Base-by-base conservation (phyloP, 129 eudicot genomes). In the Calendula officinalis region DNA sequence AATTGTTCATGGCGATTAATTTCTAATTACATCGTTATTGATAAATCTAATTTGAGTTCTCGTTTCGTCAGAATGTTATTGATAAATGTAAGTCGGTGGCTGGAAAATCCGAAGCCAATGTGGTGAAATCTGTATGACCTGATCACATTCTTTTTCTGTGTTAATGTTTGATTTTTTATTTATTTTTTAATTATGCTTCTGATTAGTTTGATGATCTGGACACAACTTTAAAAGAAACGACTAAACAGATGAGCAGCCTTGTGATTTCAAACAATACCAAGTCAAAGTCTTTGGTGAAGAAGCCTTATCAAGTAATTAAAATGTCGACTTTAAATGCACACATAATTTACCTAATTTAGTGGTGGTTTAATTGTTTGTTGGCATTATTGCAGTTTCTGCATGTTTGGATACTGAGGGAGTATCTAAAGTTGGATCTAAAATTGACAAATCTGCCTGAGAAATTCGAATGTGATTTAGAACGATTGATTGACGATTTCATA, bases 321-420 rank as follows among this genome's bases (percentile, higher is more conserved):
- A 2, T 34, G 38, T 62, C 14, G 14, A 49, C 11, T 17, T 33
- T n/a, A 43, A 43, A 10, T 34, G 16, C 6, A 34, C 27, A 32
- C 14, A 8, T 10, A n/a, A n/a, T n/a, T n/a, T n/a, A n/a, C n/a
- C 7, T 6, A 22, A 12, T 16, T 5, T 12, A 27, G n/a, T 5
- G 5, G 8, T 8, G 2, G 8, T 47, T 7, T 27, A 30, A 5
- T 3, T 71, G 32, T 13, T 63, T 52, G 51, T 5, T n/a, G n/a
- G n/a, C 5, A 9, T 47, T 27, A 6, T 57, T 45, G 33, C 86
- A 87, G 95, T 81, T 87, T 76, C 74, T 87, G 3, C 82, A 87
- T 77, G 48, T 71, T 2, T 84, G 91, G 85, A 58, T 84, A 46
- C 67, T 87, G 6, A 74, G 95, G 66, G 86, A 87, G 38, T 87